Evolutionary conservation across 768 basidiomycete species (phyloP).

Genomic region (Phaffia australis): DNA sequence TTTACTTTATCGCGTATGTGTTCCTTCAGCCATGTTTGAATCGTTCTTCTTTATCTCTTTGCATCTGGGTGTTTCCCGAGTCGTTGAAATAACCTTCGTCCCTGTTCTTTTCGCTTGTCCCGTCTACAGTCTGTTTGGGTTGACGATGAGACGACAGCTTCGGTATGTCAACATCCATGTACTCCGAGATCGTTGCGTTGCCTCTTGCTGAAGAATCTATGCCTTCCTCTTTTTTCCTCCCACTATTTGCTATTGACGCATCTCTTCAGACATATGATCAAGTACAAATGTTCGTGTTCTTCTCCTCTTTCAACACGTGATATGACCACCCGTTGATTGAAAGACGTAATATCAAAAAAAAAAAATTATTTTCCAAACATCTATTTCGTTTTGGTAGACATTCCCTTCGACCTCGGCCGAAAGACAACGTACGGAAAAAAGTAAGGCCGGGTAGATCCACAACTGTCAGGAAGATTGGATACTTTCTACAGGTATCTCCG

Average conservation of each 20-base stretch:
- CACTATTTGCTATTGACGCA: background rate
- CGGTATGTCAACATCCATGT: background rate
- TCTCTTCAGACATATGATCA: slow-evolving; percentile 80
- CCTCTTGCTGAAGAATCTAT: background rate
- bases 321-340: too few relatives aligned
- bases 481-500: slow-evolving; percentile 49
- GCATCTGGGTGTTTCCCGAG: slow-evolving; percentile 58
- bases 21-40: too few relatives aligned
- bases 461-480: background rate
- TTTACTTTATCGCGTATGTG: slow-evolving; percentile 74
- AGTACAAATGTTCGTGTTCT: slow-evolving; percentile 58
- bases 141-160: slow-evolving; percentile 25
- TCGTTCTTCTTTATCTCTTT: slow-evolving; percentile 73
- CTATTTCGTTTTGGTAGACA: slow-evolving; percentile 3
- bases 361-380: background rate
- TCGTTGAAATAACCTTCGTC: background rate
- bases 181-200: background rate
- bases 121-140: slow-evolving; percentile 18
- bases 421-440: slow-evolving; percentile 22
- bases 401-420: slow-evolving; percentile 25
- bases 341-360: too few relatives aligned
- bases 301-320: background rate
- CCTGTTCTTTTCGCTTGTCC: background rate
- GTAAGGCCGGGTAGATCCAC: too few relatives aligned
- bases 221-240: background rate